Evolutionary conservation across 2,329 filamentous ascomycete genomes (phyloP).

Genomic region (Dactylonectria macrodidyma): DNA sequence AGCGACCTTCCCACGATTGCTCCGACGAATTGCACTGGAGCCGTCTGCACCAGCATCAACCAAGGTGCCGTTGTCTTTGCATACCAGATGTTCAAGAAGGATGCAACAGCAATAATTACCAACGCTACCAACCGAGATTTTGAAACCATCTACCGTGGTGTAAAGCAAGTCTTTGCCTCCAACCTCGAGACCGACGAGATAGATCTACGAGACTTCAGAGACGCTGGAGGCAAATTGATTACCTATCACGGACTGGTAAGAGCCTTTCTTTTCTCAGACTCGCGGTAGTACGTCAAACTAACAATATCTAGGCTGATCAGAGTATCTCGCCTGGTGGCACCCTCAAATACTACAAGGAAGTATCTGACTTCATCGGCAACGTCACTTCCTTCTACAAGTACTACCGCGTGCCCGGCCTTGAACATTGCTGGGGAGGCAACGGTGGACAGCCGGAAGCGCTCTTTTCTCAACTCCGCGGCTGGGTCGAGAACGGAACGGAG

Average conservation of each 20-base stretch:
- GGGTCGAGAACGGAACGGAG: no score
- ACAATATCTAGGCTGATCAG: background rate
- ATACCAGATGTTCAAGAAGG: background rate
- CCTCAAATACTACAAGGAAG: background rate
- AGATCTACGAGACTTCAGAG: constrained; percentile 3
- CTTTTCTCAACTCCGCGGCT: no score
- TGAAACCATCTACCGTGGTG: background rate
- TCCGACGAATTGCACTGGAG: no score
- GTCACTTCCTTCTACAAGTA: background rate
- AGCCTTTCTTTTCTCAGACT: no score
- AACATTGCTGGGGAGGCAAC: background rate
- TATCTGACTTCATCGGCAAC: background rate
- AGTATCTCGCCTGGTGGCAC: background rate
- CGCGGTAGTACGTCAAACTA: background rate
- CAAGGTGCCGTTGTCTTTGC: background rate
- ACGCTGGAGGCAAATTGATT: constrained; percentile 11
- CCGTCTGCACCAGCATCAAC: no score
- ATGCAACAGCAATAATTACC: no score
- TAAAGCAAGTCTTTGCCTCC: background rate
- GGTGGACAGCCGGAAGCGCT: no score
- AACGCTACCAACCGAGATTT: no score
- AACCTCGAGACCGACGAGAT: constrained; percentile 4
- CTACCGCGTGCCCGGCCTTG: background rate
- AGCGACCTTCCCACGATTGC: background rate
- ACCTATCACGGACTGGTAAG: constrained; percentile 21